These are phyloP conservation scores for Colletotrichum sp. DNA, from an alignment of 2,329 filamentous ascomycete genomes.

Conservation along the genomic window DNA sequence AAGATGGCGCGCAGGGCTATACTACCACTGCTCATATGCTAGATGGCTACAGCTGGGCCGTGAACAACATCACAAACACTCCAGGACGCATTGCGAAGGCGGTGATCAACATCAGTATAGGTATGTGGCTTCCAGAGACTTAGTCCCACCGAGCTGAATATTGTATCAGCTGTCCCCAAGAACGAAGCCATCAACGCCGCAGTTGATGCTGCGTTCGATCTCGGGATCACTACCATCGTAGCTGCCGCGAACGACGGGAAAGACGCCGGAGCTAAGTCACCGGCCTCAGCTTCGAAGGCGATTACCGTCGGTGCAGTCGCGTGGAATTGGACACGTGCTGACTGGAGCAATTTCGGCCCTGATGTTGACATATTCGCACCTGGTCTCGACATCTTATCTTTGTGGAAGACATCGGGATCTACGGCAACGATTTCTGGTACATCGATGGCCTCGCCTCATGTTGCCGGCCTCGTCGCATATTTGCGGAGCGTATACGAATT, in stretches of 20 bases:
- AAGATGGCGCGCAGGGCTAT: not conserved
- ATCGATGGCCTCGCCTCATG: not conserved
- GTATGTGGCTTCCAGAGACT: not conserved
- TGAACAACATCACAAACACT: not conserved
- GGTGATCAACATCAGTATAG: not conserved
- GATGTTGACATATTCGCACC: not conserved
- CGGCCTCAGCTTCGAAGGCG: not conserved
- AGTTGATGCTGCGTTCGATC: not conserved
- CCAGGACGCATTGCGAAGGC: not conserved
- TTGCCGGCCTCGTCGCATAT: not conserved
- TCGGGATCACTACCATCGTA: not conserved
- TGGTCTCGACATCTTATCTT: not conserved
- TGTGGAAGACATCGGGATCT: not conserved
- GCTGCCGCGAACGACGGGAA: not conserved
- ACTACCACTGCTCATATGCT: not conserved
- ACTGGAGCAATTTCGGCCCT: not conserved
- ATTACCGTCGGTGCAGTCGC: not conserved
- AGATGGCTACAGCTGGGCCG: not conserved
- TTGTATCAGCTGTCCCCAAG: not conserved
- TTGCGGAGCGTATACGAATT: not conserved
- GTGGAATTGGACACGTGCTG: not conserved
- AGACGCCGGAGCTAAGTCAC: not conserved
- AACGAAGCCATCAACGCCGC: not conserved
- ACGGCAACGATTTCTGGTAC: not conserved
- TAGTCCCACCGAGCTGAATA: not conserved